These are phyloP conservation scores for Fraxinus latifolia DNA, from an alignment of 305 asterid species.

Conservation along the genomic window DNA sequence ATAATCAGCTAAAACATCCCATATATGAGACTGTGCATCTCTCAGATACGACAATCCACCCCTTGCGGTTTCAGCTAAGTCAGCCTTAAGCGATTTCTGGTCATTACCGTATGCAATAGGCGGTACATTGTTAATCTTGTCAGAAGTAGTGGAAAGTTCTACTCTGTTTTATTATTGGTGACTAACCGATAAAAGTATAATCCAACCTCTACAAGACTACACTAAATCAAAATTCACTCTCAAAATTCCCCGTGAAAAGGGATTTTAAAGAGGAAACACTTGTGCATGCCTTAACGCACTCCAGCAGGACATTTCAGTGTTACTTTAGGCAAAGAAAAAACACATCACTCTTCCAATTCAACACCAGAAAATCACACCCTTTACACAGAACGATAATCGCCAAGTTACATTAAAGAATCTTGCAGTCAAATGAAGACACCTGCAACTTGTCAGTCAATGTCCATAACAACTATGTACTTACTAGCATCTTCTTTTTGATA, in stretches of 20 bases:
- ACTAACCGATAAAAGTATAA: neutral
- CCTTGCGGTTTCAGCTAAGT: neutral
- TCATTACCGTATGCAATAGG: neutral
- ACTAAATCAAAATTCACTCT: neutral
- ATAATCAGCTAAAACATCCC: neutral
- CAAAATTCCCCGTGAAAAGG: neutral
- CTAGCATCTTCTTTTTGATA: constrained; percentile 63
- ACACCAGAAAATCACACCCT: neutral
- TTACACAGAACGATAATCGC: neutral
- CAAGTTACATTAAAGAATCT: neutral
- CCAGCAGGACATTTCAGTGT: neutral
- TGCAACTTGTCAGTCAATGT: neutral
- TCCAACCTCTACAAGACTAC: neutral
- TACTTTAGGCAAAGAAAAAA: neutral
- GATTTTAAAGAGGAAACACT: neutral
- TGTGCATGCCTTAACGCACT: neutral
- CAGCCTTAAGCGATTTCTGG: neutral
- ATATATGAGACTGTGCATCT: neutral
- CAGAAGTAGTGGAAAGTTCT: neutral
- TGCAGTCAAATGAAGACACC: neutral
- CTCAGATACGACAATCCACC: neutral
- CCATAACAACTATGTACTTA: constrained; percentile 32
- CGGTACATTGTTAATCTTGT: neutral
- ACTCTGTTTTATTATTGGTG: neutral
- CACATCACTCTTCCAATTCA: neutral